Evolutionary conservation across 768 basidiomycete species (phyloP).

Genomic region (Leccinum imitatum): DNA sequence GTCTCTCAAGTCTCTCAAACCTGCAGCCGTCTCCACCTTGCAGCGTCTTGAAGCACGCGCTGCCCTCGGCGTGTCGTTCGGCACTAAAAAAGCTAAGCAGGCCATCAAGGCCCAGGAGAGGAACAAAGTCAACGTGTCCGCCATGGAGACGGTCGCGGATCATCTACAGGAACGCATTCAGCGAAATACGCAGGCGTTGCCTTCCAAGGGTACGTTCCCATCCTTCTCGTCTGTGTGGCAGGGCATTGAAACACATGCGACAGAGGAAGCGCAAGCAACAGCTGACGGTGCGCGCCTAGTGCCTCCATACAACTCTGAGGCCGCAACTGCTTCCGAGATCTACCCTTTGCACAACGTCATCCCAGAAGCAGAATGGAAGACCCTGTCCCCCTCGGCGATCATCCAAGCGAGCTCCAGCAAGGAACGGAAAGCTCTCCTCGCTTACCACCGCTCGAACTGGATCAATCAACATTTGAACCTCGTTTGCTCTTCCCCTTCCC

Average conservation of each 20-base stretch:
- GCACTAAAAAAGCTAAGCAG: constrained; percentile 90
- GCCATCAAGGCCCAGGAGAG: constrained; percentile 83
- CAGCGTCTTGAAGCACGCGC: constrained; percentile 62
- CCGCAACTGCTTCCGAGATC: constrained; percentile 67
- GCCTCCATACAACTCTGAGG: constrained; percentile 68
- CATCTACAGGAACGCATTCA: constrained; percentile 85
- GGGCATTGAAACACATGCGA: constrained; percentile 4
- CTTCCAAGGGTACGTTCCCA: constrained; percentile 60
- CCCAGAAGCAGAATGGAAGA: constrained; percentile 76
- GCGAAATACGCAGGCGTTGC: constrained; percentile 64
- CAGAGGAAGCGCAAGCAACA: constrained; percentile 66
- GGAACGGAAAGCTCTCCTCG: constrained; percentile 56
- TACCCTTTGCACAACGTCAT: constrained; percentile 78
- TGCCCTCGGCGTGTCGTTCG: constrained; percentile 88
- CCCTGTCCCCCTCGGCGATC: constrained; percentile 57
- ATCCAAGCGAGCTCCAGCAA: constrained; percentile 47
- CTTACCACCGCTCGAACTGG: constrained; percentile 67
- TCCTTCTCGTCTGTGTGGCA: neutral
- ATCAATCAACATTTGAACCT: constrained; percentile 61
- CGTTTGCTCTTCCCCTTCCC: constrained; percentile 40
- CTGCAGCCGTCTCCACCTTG: constrained; percentile 49
- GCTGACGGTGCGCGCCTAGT: constrained; percentile 69
- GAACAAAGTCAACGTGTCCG: constrained; percentile 85
- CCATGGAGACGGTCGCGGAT: constrained; percentile 81
- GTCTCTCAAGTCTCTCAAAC: constrained; percentile 66